A percentile compares a stretch with the other conserved stretches of the same genome.
These are phyloP conservation scores for Dendrocalamus latiflorus DNA, from an alignment of 202 grass and related monocot species.

Conservation along the genomic window DNA sequence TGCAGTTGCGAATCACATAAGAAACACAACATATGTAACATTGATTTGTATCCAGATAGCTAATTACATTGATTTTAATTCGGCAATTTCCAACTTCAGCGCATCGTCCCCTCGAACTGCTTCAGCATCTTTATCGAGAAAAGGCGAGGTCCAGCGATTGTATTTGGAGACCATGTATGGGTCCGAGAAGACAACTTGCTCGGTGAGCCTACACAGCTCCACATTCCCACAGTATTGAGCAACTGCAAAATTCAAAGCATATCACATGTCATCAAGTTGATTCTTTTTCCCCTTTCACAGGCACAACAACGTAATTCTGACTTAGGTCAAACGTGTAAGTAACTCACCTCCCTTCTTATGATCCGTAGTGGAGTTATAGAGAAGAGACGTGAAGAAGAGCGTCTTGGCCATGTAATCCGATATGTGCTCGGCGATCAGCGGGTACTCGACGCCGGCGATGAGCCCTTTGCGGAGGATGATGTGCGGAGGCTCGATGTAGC, in stretches of 20 bases:
- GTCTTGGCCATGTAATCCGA: slow-evolving; percentile 77
- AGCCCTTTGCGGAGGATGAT: no score
- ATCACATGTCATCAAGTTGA: background rate
- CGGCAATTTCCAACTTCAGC: slow-evolving; percentile 69
- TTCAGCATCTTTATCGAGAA: slow-evolving; percentile 76
- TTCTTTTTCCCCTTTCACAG: background rate
- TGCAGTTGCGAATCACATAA: slow-evolving; percentile 9
- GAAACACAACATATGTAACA: background rate
- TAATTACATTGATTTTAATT: slow-evolving; percentile 68
- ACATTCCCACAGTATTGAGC: slow-evolving; percentile 76
- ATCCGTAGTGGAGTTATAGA: slow-evolving; percentile 67
- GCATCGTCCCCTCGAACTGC: slow-evolving; percentile 55
- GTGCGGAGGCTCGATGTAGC: slow-evolving; percentile 69
- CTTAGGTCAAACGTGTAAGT: background rate
- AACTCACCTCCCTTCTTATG: slow-evolving; percentile 66
- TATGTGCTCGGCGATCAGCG: slow-evolving; percentile 72
- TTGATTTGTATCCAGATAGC: background rate
- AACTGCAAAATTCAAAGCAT: slow-evolving; percentile 50
- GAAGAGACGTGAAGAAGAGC: slow-evolving; percentile 84
- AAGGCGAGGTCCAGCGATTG: slow-evolving; percentile 74
- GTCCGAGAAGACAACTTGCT: no score
- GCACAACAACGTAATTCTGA: background rate
- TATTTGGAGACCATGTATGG: no score
- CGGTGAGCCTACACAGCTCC: slow-evolving; percentile 81
- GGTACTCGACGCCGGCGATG: slow-evolving; percentile 74